These are phyloP conservation scores for Climacium dendroides DNA, from an alignment of 225 moss, liverwort and hornwort genomes.

Conservation along the genomic window DNA sequence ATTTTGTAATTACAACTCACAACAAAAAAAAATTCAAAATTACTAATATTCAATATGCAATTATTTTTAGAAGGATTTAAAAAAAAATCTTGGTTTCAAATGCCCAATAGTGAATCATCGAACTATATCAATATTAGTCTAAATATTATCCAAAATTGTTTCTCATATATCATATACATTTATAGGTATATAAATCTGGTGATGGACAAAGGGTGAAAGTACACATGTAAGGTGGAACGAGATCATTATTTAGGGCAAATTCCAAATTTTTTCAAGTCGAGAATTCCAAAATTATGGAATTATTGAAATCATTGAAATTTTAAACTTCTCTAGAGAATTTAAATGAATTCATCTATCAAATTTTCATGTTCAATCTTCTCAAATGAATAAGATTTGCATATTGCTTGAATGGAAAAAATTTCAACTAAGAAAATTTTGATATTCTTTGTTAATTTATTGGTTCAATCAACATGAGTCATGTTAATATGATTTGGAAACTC, in stretches of 20 bases:
- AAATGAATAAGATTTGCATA: neutral
- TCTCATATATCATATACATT: no score
- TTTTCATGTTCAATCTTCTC: no score
- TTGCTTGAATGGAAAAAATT: neutral
- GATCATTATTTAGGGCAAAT: rapidly evolving
- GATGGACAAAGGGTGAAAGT: neutral
- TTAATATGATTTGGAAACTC: neutral
- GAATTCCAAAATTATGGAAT: neutral
- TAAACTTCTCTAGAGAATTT: no score
- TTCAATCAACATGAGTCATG: neutral
- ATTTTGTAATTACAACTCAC: neutral
- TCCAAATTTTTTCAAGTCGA: neutral
- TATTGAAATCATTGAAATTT: neutral
- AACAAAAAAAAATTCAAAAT: neutral
- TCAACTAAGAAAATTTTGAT: neutral
- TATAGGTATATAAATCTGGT: neutral
- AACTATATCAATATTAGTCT: no score
- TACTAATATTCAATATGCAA: neutral
- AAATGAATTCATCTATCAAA: no score
- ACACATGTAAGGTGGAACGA: neutral
- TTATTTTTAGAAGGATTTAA: neutral
- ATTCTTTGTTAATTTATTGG: neutral
- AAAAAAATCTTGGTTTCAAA: no score
- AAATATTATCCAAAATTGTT: neutral
- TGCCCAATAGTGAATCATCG: neutral